Evolutionary conservation across 1,284 basidiomycete genomes (phyloP), one percentile per base, ranked within the genome.

Genomic region (Pseudozyma thailandica): DNA sequence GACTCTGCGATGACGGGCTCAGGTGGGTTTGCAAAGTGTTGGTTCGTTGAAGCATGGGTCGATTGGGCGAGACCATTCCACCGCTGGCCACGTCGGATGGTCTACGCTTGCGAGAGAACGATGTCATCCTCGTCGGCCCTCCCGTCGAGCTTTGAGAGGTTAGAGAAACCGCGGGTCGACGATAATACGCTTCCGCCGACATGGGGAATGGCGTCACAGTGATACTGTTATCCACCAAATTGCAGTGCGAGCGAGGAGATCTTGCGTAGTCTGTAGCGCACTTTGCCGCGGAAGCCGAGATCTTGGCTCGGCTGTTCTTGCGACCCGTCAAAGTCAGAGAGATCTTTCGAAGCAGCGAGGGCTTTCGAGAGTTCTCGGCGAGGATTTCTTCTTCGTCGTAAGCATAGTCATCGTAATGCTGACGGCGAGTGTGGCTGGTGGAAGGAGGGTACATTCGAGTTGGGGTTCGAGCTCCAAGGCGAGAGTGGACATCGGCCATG

Each of bases 261-360:
- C 39, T 53, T 42, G 42, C 46, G 35, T 53, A 53, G 25, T 53
- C 50, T 20, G 50, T 53, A 26, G 50, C 25, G 15, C 21, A 26
- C 4, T 6, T 33, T 15, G 27, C n/a, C 1, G 43, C n/a, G 6
- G 39, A 12, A 6, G 20, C 18, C 10, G 21, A 6, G 16, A 8
- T 35, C 18, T 23, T 27, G 23, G n/a, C 4, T n/a, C 28, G 25
- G 16, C n/a, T n/a, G 12, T 21, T 31, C 25, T 18, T n/a, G 27
- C 26, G 48, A 30, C 27, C 5, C 2, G n/a, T 25, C 5, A 53
- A 13, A 20, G 31, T 38, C 16, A 38, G 20, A 4, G 41, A 37
- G 35, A 53, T 30, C 25, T 45, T 53, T 20, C 33, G 21, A 7
- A 53, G 26, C 10, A 53, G 26, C 6, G 50, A 53, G 8, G 46